Percentiles rank a stretch among this genome's conserved stretches.
These are phyloP conservation scores for Neophaeococcomyces mojaviensis DNA, from an alignment of 2,329 filamentous ascomycete genomes.

Conservation along the genomic window DNA sequence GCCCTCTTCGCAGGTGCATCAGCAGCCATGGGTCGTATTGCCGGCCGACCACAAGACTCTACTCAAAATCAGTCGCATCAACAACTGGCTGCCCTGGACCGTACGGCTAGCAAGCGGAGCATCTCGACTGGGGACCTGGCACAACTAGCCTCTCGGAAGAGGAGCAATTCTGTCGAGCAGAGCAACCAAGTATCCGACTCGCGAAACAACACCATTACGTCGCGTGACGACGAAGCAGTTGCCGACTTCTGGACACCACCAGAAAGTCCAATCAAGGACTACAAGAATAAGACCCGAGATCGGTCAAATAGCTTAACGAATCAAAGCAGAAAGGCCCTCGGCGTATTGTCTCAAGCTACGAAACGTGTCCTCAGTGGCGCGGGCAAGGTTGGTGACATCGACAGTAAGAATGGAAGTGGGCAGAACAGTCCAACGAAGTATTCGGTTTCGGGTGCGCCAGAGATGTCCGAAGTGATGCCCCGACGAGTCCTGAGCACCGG, in stretches of 20 bases:
- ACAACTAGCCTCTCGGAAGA: constrained; percentile 3
- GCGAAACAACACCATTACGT: background rate
- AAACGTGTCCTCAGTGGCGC: constrained; percentile 53
- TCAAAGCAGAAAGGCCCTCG: constrained; percentile 53
- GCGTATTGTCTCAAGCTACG: constrained; percentile 56
- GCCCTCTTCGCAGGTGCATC: constrained; percentile 22
- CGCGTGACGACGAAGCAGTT: background rate
- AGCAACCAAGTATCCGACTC: background rate
- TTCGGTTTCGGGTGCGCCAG: constrained; percentile 5
- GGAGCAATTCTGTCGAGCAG: constrained; percentile 15
- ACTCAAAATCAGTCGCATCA: background rate
- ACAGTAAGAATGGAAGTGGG: background rate
- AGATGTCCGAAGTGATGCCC: constrained; percentile 26
- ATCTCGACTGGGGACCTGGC: constrained; percentile 12
- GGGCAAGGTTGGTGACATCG: constrained; percentile 14
- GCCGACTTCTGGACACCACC: constrained; percentile 16
- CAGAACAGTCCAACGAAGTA: background rate
- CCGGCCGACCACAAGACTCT: constrained; percentile 7
- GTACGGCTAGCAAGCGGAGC: constrained; percentile 20
- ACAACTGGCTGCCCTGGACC: constrained; percentile 2
- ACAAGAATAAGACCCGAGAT: constrained; percentile 19
- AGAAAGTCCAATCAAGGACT: constrained; percentile 25
- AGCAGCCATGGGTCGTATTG: constrained; percentile 19
- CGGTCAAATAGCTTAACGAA: constrained; percentile 2
- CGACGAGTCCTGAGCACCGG: constrained; percentile 43